Percentiles rank a stretch among this genome's conserved stretches.
These are phyloP conservation scores for Metarhizium robertsii DNA, from an alignment of 2,329 filamentous ascomycete genomes.

Conservation along the genomic window DNA sequence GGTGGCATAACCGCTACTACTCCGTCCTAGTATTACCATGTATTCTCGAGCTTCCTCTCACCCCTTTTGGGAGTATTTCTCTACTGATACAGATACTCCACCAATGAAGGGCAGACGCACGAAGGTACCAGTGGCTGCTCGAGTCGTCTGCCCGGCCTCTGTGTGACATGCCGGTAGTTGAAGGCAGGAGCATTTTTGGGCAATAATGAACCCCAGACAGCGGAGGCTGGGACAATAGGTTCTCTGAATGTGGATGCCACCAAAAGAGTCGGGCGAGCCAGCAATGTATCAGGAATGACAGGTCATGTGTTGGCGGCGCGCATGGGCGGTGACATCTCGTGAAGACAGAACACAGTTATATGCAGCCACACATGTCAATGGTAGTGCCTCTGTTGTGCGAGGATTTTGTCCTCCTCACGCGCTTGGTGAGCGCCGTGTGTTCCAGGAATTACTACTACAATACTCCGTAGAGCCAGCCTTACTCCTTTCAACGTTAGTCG, in stretches of 20 bases:
- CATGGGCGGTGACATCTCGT: not conserved
- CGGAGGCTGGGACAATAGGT: not conserved
- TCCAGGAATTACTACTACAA: no score
- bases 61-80: not conserved
- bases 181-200: not conserved
- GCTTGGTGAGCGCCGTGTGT: no score
- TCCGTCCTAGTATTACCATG: not conserved
- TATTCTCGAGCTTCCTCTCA: not conserved
- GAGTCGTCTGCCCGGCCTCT: not conserved
- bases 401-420: no score
- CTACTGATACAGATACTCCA: no score
- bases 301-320: conserved; percentile 1
- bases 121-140: not conserved
- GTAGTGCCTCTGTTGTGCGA: no score
- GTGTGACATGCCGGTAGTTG: not conserved
- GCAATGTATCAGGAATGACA: conserved; percentile 1
- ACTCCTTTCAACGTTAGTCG: no score
- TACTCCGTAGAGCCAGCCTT: no score
- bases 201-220: not conserved
- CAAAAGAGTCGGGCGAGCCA: not conserved
- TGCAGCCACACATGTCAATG: not conserved
- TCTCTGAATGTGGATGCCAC: not conserved
- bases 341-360: not conserved
- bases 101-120: not conserved
- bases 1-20: no score